Base-by-base conservation (phyloP, 768 basidiomycete genomes). In the Coprinellus aureogranulatus region DNA sequence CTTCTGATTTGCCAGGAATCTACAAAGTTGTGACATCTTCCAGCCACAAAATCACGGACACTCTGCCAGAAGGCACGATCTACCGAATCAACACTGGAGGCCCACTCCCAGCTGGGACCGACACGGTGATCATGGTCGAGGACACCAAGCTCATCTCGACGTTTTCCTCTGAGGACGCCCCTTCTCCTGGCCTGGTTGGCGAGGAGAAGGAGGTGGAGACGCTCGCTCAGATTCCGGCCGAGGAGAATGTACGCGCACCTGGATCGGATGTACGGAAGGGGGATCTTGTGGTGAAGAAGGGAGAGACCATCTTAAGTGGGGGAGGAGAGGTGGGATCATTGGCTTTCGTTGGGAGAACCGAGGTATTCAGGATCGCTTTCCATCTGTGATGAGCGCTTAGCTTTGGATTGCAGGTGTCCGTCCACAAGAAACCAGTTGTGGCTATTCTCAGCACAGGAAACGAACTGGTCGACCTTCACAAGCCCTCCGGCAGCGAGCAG, bases 71-170 rank as follows among this genome's bases (percentile, higher is more conserved):
- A 0, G 82, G 79, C 4, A 70, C 71, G 18, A 78, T 91, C 37
- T 90, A 84, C 68, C 86, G 93, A 44, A 82, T 96, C 69, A 94
- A 94, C 71, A 96, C 93, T 0, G 93, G 93, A 5, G 88, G 83
- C 0, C 89, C 91, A 0, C 73, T 96, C 2, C 93, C 93, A 1
- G 68, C 72, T 0, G 92, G 89, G 4, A 70, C 87, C 6, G 87
- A 94, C 66, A 75, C 90, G 0, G 87, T 94, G 2, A 86, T 96
- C 69, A 95, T 94, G 92, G 93, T 96, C 20, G 93, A 96, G 72
- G 93, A 95, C 67, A 95, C 93, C 0, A 81, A 83, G 56, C 77
- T 96, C 6, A 76, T 84, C n/a, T 83, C 83, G 2, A 80, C 82
- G 1, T 59, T 71, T 53, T 68, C 73, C 48, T 63, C 65, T 2